Percentiles rank a stretch among this genome's conserved stretches.
Conservation (phyloP, 192 early-diverging fungal species). For the Chytriomyces sp. region DNA sequence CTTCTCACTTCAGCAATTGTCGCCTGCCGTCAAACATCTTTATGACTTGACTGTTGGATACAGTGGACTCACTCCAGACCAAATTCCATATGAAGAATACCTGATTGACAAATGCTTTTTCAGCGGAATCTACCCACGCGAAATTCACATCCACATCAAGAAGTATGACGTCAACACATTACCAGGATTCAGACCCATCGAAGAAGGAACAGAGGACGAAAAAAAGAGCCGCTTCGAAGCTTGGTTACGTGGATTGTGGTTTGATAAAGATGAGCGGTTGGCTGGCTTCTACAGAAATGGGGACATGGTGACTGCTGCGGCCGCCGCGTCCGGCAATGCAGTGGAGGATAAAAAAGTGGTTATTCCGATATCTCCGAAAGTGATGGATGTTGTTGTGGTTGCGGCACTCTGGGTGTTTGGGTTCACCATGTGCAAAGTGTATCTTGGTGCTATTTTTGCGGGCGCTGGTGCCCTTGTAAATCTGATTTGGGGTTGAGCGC, state of each 20-base stretch:
- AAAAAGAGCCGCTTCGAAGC: constrained; percentile 57
- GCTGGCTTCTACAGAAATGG: constrained; percentile 77
- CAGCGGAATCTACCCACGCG: constrained; percentile 70
- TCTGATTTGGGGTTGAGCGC: background rate
- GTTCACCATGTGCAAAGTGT: background rate
- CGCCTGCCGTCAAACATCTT: constrained; percentile 70
- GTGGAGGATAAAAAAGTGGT: constrained; percentile 2
- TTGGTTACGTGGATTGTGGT: constrained; percentile 80
- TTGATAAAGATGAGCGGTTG: constrained; percentile 86
- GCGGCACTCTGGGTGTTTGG: background rate
- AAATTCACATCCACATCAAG: constrained; percentile 80
- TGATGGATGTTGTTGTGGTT: constrained; percentile 4
- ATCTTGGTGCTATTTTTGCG: background rate
- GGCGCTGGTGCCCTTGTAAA: background rate
- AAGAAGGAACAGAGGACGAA: constrained; percentile 58
- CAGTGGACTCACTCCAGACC: constrained; percentile 64
- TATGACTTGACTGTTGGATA: constrained; percentile 93
- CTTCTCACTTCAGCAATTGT: constrained; percentile 71
- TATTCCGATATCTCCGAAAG: background rate
- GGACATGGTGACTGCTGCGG: constrained; percentile 48
- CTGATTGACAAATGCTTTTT: constrained; percentile 79
- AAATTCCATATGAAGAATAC: constrained; percentile 86
- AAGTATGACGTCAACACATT: constrained; percentile 27
- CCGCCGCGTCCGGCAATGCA: background rate
- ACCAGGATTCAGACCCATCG: constrained; percentile 42